A percentile compares a stretch with the other conserved stretches of the same genome.
phyloP scores from a whole-genome alignment of 306 rosid genomes.

The Prunus persica region Prunus_persica_NCBIv2 NC_034015.1:11395501-11396000 shows the following conservation, averaged over 20 bases:
- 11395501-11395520: conserved; percentile 70
- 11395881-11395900: conserved; percentile 14
- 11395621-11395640: conserved; percentile 27
- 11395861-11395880: background rate
- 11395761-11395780: conserved; percentile 53
- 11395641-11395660: conserved; percentile 19
- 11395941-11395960: background rate
- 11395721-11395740: conserved; percentile 7
- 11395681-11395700: conserved; percentile 20
- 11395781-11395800: conserved; percentile 60
- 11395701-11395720: conserved; percentile 46
- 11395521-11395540: conserved; percentile 54
- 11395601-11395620: conserved; percentile 53
- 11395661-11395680: conserved; percentile 21
- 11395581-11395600: conserved; percentile 48
- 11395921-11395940: conserved; percentile 30
- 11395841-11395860: conserved; percentile 24
- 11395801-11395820: conserved; percentile 56
- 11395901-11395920: conserved; percentile 29
- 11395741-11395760: conserved; percentile 48
- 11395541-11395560: conserved; percentile 49
- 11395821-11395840: conserved; percentile 41
- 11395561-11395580: conserved; percentile 49
- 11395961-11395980: conserved; percentile 33
- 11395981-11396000: conserved; percentile 24